These are phyloP conservation scores for Dillenia turbinata DNA, from an alignment of 164 flowering plant species.

Conservation along the genomic window DNA sequence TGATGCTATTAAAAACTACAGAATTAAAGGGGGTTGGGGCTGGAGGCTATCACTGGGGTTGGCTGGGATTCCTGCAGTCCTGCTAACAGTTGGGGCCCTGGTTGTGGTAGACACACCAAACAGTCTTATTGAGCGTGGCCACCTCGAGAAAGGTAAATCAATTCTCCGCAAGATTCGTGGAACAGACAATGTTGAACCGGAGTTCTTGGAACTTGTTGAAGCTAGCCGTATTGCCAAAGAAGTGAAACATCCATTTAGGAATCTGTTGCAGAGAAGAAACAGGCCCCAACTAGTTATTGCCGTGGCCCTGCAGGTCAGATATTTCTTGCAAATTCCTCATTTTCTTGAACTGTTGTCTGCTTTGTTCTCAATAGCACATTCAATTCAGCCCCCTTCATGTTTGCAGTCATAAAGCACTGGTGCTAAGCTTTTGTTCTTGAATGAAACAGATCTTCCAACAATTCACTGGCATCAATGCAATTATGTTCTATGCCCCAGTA, in stretches of 20 bases:
- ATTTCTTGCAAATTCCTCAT: too few species aligned
- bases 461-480: constrained; percentile 92
- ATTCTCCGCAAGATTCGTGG: constrained; percentile 78
- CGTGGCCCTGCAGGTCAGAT: constrained; percentile 52
- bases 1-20: constrained; percentile 11
- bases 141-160: constrained; percentile 64
- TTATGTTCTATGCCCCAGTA: constrained; percentile 95
- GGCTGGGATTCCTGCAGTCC: constrained; percentile 77
- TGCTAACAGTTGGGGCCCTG: constrained; percentile 69
- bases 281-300: constrained; percentile 66
- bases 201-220: constrained; percentile 72
- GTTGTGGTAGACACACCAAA: constrained; percentile 88
- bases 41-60: constrained; percentile 90
- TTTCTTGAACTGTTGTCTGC: too few species aligned
- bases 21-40: constrained; percentile 84
- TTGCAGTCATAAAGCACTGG: too few species aligned
- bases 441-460: constrained; percentile 80
- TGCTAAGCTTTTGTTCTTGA: not conserved
- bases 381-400: too few species aligned
- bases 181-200: constrained; percentile 75
- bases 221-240: constrained; percentile 72
- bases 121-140: constrained; percentile 88
- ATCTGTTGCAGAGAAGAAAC: constrained; percentile 60
- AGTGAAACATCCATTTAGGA: constrained; percentile 84
- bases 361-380: too few species aligned